These are phyloP conservation scores for Chrysoporthe puriensis DNA, from an alignment of 2,329 filamentous ascomycete genomes.

Conservation along the genomic window DNA sequence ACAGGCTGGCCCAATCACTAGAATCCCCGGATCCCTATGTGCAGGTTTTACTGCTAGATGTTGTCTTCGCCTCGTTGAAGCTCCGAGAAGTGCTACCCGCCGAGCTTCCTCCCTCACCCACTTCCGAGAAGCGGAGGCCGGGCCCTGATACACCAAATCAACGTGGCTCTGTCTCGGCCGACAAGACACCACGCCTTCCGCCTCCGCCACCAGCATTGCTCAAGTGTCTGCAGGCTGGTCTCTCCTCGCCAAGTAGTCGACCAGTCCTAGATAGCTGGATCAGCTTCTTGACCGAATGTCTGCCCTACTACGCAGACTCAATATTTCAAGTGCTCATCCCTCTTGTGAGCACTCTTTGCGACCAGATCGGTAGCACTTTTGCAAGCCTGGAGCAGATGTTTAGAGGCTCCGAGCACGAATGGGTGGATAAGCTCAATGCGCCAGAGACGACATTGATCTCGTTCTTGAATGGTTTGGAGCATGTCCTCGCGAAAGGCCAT, in stretches of 20 bases:
- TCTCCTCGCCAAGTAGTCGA: slow-evolving; percentile 74
- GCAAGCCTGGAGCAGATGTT: slow-evolving; percentile 70
- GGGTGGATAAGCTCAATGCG: slow-evolving; percentile 36
- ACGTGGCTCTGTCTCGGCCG: slow-evolving; percentile 43
- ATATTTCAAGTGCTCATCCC: slow-evolving; percentile 92
- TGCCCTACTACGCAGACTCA: slow-evolving; percentile 80
- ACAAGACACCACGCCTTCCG: slow-evolving; percentile 35
- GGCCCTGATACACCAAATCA: slow-evolving; percentile 47
- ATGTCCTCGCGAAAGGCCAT: slow-evolving; percentile 84
- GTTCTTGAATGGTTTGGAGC: slow-evolving; percentile 91
- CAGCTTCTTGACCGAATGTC: slow-evolving; percentile 76
- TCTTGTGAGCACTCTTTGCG: slow-evolving; percentile 86
- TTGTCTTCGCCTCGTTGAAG: slow-evolving; percentile 75
- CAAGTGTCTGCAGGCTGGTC: slow-evolving; percentile 81
- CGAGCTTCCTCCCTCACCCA: slow-evolving; percentile 49
- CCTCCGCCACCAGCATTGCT: slow-evolving; percentile 74
- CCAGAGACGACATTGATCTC: slow-evolving; percentile 78
- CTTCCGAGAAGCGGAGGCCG: slow-evolving; percentile 50
- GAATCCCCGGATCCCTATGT: slow-evolving; percentile 67
- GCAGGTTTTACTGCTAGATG: slow-evolving; percentile 77
- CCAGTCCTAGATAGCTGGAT: slow-evolving; percentile 91
- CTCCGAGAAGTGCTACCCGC: slow-evolving; percentile 53
- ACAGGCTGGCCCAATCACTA: slow-evolving; percentile 66
- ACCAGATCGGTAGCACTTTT: slow-evolving; percentile 75
- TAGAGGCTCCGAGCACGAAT: slow-evolving; percentile 32